Conservation (phyloP, 2,329 filamentous ascomycete genomes). For the Paraphaeosphaeria sporulosa region DNA sequence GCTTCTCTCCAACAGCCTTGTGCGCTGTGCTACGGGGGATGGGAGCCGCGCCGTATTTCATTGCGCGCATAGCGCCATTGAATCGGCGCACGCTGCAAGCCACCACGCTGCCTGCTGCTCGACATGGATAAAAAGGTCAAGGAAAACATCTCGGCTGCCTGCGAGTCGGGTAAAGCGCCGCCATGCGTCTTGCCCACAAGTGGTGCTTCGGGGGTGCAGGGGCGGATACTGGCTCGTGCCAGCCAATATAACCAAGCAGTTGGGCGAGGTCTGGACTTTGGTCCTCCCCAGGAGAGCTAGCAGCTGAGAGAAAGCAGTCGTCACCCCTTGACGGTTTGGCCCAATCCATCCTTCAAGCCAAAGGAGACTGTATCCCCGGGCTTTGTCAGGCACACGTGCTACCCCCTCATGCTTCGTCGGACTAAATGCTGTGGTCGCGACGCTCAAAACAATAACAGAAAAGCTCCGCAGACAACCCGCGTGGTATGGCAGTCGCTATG, state of each 20-base stretch:
- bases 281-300: slow-evolving; percentile 18
- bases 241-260: slow-evolving; percentile 35
- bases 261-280: slow-evolving; percentile 31
- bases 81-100: slow-evolving; percentile 34
- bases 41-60: slow-evolving; percentile 37
- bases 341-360: not conserved
- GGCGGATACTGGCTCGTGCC: slow-evolving; percentile 28
- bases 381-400: not conserved
- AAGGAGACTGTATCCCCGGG: not conserved
- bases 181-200: slow-evolving; percentile 14
- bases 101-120: slow-evolving; percentile 27
- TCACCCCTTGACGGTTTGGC: slow-evolving; percentile 9
- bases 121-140: slow-evolving; percentile 31
- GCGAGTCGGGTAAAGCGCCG: slow-evolving; percentile 36
- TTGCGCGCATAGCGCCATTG: slow-evolving; percentile 28
- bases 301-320: not conserved
- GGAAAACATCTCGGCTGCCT: slow-evolving; percentile 28
- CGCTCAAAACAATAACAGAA: not conserved
- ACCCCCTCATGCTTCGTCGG: not conserved
- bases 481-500: too few relatives aligned
- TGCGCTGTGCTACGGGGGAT: slow-evolving; percentile 24
- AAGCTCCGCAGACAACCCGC: not conserved
- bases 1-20: slow-evolving; percentile 20
- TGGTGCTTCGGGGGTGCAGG: slow-evolving; percentile 18
- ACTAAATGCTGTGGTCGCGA: not conserved